Base-by-base conservation (phyloP, 1,139 yeast genomes). In the Spathaspora sp. region DNA sequence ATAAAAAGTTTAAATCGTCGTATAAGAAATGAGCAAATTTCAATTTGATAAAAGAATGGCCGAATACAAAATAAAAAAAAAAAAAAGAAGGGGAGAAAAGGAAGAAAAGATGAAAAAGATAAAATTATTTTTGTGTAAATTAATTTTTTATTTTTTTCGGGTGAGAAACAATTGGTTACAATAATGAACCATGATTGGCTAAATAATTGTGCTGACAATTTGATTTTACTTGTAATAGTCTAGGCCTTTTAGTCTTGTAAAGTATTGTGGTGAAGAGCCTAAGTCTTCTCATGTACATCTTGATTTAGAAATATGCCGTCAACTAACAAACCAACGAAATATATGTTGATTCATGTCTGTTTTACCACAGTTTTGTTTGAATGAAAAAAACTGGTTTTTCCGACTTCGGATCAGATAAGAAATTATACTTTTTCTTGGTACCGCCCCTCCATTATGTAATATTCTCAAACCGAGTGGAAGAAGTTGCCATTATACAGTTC, bases 91-190 rank as follows among this genome's bases (percentile, higher is more conserved):
- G 29, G 24, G 39, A 43, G 37, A 38, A 37, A 31, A 31, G 11
- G 36, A 31, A 13, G 16, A 27, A 51, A 53, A 58, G 64, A 59
- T 58, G 59, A 45, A 59, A 57, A 49, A 57, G 63, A 59, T 58
- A 59, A 59, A 53, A 44, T 26, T 37, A n/a, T 9, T 26, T 46
- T 45, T 45, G 43, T 43, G 46, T 36, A 18, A 40, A 13, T n/a
- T n/a, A 13, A 31, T 31, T 7, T 15, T 31, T 31, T 15, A 15
- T 31, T 42, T 27, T 42, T 27, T 39, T 24, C 20, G n/a, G 4
- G 36, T 10, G 18, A n/a, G 17, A 10, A 24, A 10, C 13, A 17
- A 27, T 38, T 25, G 20, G 16, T 23, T 20, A 25, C 25, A 31
- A 36, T 26, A 37, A 33, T 41, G 23, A 2, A 13, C 38, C 25